These are phyloP conservation scores for Arthrinium puccinioides DNA, from an alignment of 2,329 filamentous ascomycete genomes.

Conservation along the genomic window DNA sequence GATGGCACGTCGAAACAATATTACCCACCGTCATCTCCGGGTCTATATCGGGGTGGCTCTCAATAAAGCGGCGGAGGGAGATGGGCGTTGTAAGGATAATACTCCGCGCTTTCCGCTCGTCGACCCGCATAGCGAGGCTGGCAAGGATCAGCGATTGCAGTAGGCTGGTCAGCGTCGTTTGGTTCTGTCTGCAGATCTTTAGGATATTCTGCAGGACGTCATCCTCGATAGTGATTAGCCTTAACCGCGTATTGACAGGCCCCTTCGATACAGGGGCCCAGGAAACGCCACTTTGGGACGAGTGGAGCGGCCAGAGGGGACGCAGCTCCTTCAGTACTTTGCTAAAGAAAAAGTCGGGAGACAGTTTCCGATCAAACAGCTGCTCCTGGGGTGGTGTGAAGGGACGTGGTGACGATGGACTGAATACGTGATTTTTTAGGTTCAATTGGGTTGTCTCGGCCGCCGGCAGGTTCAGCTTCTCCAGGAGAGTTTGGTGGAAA, in stretches of 20 bases:
- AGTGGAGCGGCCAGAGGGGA: no score
- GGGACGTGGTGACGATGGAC: slow-evolving; percentile 3
- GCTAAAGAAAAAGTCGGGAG: no score
- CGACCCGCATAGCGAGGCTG: slow-evolving; percentile 12
- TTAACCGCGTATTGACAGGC: no score
- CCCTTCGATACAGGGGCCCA: no score
- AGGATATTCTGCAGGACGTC: slow-evolving; percentile 13
- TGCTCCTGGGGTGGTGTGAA: slow-evolving; percentile 18
- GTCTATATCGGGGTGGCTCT: background rate
- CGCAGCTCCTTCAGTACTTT: no score
- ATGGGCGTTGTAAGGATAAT: slow-evolving; percentile 10
- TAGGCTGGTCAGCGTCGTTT: slow-evolving; percentile 21
- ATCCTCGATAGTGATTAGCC: no score
- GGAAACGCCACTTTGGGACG: no score
- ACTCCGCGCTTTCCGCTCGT: no score
- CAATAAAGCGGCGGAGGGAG: slow-evolving; percentile 14
- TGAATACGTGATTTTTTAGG: slow-evolving; percentile 4
- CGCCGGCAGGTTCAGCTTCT: slow-evolving; percentile 15
- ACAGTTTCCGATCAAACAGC: slow-evolving; percentile 12
- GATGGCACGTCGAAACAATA: slow-evolving; percentile 6
- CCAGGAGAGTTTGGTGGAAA: slow-evolving; percentile 20
- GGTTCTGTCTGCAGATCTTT: slow-evolving; percentile 14
- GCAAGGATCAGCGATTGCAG: slow-evolving; percentile 16
- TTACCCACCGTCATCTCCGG: slow-evolving; percentile 10
- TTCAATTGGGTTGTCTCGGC: background rate